Evolutionary conservation across 1,139 yeast species (phyloP).

Genomic region (Keqinozyma sinolaborantium): DNA sequence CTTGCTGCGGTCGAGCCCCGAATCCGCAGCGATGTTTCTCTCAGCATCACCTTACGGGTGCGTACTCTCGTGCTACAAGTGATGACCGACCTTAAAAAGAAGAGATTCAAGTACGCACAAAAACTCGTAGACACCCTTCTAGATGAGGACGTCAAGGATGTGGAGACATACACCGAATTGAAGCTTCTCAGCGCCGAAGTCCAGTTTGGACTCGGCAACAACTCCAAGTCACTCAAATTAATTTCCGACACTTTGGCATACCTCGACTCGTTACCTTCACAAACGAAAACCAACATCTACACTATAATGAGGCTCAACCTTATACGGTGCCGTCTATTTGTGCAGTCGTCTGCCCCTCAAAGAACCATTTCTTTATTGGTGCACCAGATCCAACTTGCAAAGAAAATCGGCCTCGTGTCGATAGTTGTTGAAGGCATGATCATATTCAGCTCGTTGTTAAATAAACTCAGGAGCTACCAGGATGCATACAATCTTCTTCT

Average conservation of each 20-base stretch:
- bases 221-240: conserved; percentile 31
- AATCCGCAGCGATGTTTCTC: conserved; percentile 23
- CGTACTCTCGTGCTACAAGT: conserved; percentile 33
- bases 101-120: conserved; percentile 27
- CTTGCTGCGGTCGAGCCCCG: conserved; percentile 22
- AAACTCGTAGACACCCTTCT: conserved; percentile 16
- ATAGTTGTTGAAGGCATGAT: conserved; percentile 39
- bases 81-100: conserved; percentile 33
- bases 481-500: conserved; percentile 36
- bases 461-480: conserved; percentile 25
- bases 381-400: conserved; percentile 42
- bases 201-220: conserved; percentile 25
- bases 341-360: conserved; percentile 32
- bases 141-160: conserved; percentile 26
- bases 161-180: conserved; percentile 28
- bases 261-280: conserved; percentile 17
- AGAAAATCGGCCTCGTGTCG: conserved; percentile 34
- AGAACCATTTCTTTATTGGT: conserved; percentile 42
- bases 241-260: conserved; percentile 24
- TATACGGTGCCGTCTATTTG: conserved; percentile 39
- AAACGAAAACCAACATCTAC: conserved; percentile 24
- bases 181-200: conserved; percentile 24
- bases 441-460: conserved; percentile 33
- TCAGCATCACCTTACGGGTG: conserved; percentile 36
- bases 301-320: conserved; percentile 42